These are phyloP conservation scores for Fraxinus albicans DNA, from an alignment of 305 asterid genomes.

Conservation along the genomic window DNA sequence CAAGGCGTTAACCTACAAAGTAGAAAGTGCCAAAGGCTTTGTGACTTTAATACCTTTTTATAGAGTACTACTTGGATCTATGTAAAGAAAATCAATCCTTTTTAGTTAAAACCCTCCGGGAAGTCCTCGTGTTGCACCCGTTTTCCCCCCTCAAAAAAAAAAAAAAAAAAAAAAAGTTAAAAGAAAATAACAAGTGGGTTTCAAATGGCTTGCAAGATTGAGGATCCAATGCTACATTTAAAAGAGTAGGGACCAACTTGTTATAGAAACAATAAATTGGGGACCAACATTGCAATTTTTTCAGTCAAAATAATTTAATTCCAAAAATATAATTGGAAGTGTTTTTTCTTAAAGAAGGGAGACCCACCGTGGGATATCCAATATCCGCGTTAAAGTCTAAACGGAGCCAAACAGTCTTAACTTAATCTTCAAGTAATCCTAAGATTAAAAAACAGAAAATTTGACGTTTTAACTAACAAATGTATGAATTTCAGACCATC, in stretches of 20 bases:
- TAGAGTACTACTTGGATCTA: not conserved
- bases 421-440: not conserved
- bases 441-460: not conserved
- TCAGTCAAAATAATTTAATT: not conserved
- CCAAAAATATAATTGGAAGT: not conserved
- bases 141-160: too few relatives aligned
- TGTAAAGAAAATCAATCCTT: not conserved
- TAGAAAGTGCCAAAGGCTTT: not conserved
- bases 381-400: not conserved
- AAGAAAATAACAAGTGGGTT: not conserved
- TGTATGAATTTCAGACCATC: not conserved
- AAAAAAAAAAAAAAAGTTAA: too few relatives aligned
- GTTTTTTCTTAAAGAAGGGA: not conserved
- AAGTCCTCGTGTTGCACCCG: too few relatives aligned
- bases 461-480: not conserved
- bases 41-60: not conserved
- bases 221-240: not conserved
- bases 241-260: not conserved
- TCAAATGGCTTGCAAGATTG: not conserved
- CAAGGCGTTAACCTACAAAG: not conserved
- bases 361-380: not conserved
- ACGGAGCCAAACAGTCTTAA: not conserved
- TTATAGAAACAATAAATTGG: not conserved
- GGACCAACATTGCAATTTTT: not conserved
- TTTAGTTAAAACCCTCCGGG: not conserved